Conservation (phyloP, 1,284 basidiomycete genomes). For the Cryptococcus floricola region DNA sequence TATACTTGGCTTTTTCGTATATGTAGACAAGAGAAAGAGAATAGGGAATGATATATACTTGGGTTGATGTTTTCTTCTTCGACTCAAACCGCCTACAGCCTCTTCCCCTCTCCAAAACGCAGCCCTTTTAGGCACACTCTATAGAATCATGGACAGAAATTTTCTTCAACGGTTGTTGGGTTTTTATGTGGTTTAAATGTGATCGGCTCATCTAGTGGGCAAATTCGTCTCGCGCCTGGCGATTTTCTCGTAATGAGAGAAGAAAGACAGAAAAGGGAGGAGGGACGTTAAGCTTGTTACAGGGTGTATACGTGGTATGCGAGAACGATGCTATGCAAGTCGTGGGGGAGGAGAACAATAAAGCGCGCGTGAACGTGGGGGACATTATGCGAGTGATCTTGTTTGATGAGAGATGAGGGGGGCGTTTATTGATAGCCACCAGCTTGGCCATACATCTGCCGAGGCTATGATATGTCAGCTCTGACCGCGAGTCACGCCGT, state of each 20-base stretch:
- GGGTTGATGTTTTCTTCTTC: no score
- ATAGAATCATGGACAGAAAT: no score
- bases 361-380: not conserved
- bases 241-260: not conserved
- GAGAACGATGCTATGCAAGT: not conserved
- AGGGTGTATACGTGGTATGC: not conserved
- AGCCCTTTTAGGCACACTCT: no score
- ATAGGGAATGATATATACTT: no score
- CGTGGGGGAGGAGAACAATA: not conserved
- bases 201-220: not conserved
- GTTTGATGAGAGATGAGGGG: not conserved
- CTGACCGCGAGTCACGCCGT: not conserved
- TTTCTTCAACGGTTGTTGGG: conserved; percentile 2
- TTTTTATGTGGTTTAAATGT: not conserved
- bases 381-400: not conserved
- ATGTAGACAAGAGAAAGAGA: no score
- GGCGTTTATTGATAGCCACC: conserved; percentile 10
- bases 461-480: conserved; percentile 1
- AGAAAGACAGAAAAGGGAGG: not conserved
- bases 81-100: no score
- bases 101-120: no score
- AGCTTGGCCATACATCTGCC: conserved; percentile 11
- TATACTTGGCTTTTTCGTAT: not conserved
- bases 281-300: not conserved
- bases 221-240: not conserved